Evolutionary conservation across 345 rosid species (phyloP), one percentile per base, ranked within the genome.

Genomic region (rapeseed (Brassica napus)): DNA sequence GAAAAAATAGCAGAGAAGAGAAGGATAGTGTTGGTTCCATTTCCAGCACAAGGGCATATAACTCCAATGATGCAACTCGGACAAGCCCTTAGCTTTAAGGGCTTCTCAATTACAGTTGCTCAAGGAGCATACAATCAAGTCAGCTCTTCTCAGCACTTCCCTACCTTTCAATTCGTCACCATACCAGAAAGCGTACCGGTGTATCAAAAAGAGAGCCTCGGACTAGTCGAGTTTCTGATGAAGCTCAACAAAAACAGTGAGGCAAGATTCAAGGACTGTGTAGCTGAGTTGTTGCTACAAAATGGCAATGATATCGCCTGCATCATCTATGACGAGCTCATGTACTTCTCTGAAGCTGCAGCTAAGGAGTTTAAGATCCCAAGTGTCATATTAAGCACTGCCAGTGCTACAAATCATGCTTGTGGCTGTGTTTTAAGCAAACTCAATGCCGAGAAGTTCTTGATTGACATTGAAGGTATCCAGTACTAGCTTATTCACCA

Each of bases 31-130:
- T 82, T 89, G 1, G 87, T 90, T 62, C 89, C 92, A 0, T 28
- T 37, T 18, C 88, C 90, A 35, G 74, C 67, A 42, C 88, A 87
- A 68, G 94, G 97, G 4, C 96, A 92, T 75, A 30, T 88, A 60
- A 87, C 77, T 66, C 92, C 96, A 0, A 85, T 91, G 82, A 83
- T 92, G 78, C 89, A 87, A 58, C 90, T 89, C 0, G 92, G 82
- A 0, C 39, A 84, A 58, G 74, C 85, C 47, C 90, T 92, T 18
- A 68, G 84, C 68, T 81, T 83, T 3, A 84, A 70, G 10, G 92
- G 94, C 11, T 91, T 87, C 82, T 79, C 84, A 58, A 86, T 91
- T 70, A 84, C 90, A 8, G 54, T 88, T 37, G 79, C 74, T 65
- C 83, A 86, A 54, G 65, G 81, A 31, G 34, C 42, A 0, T 78